A percentile compares a stretch with the other conserved stretches of the same genome.
phyloP scores from a whole-genome alignment of 306 rosid genomes.

The Rosa multiflora region DNA sequence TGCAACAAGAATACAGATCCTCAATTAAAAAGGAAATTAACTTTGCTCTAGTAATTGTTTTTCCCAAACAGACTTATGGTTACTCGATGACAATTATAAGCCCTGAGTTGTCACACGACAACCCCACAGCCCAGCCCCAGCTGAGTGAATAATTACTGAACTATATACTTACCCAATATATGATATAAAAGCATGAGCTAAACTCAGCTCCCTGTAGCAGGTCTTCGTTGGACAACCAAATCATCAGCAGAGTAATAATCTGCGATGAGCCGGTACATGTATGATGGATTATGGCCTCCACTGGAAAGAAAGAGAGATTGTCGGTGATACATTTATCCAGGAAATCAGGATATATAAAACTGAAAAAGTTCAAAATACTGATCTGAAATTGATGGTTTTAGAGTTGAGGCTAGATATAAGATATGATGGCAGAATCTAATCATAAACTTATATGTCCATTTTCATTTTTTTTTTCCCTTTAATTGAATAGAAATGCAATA shows the following conservation, averaged over 20 bases:
- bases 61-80: neutral
- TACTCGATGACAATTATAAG: neutral
- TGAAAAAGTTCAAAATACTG: neutral
- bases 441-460: neutral
- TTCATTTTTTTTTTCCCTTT: neutral
- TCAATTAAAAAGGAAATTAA: neutral
- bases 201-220: slow-evolving; percentile 51
- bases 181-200: slow-evolving; percentile 32
- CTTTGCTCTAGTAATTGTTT: neutral
- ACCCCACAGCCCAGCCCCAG: neutral
- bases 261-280: slow-evolving; percentile 93
- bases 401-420: neutral
- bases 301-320: slow-evolving; percentile 44
- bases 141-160: neutral
- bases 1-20: neutral
- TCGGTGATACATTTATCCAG: slow-evolving; percentile 19
- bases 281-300: slow-evolving; percentile 96
- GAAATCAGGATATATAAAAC: slow-evolving; percentile 7
- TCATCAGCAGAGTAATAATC: slow-evolving; percentile 97
- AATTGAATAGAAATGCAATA: neutral
- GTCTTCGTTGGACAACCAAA: slow-evolving; percentile 73
- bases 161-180: slow-evolving; percentile 32
- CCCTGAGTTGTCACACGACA: neutral
- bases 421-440: neutral
- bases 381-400: neutral